Evolutionary conservation across 2,329 filamentous ascomycete species (phyloP), one percentile per base, ranked within the genome.

Genomic region (Ophiocordyceps camponoti-floridani): DNA sequence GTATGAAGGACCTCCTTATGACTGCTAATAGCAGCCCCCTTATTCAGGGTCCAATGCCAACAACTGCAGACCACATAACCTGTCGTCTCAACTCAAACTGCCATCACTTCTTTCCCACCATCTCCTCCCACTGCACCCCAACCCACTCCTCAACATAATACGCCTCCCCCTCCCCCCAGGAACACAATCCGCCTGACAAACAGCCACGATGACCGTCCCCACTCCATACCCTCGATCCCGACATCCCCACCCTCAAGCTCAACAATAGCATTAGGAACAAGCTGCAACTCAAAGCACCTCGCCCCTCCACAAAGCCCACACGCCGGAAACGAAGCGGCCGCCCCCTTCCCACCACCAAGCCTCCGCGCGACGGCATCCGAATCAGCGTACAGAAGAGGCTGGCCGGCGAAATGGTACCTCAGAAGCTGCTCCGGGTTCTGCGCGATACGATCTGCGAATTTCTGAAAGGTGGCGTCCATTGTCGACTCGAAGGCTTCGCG

Each of bases 111-210:
- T 51, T 49, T 55, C 64, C 68, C 30, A 58, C 58, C 49, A 77
- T 55, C 62, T 95, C 88, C 63, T 98, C 91, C 91, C 89, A 98
- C 62, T 98, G 91, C 50, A 96, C 91, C 7, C 89, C 91, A n/a
- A 75, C 79, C 89, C 91, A 98, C 63, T 98, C 91, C 67, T 96
- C 91, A 16, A 87, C 56, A 62, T 93, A 96, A 1, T 80, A 84
- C 1, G 79, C 74, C 55, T 78, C 71, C 0, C 78, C 82, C 33
- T 71, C 66, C 12, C 62, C 61, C 7, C 60, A 14, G 77, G 75
- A 54, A 72, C 69, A 58, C 91, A 96, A 59, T 96, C 85, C 56
- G 65, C 75, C 51, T 73, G 76, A 60, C 91, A 98, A 8, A 93
- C 86, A 0, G 78, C 87, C 35, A 96, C 68, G 47, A 98, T 77